A percentile compares a stretch with the other conserved stretches of the same genome.
phyloP scores from a whole-genome alignment of 1,284 basidiomycete genomes.

The Cryptococcus sp. region DNA sequence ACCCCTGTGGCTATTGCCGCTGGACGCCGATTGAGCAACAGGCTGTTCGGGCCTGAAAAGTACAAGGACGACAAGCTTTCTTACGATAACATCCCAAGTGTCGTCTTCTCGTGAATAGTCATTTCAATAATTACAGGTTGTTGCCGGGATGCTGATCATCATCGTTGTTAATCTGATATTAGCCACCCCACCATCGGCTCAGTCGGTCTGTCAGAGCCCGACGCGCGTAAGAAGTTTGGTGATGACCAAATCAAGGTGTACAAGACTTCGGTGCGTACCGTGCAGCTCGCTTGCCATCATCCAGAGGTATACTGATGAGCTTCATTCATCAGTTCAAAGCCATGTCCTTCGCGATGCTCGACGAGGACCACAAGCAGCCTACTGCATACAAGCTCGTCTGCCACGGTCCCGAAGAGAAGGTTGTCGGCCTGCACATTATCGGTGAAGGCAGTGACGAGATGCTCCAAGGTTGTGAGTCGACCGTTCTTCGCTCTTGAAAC shows the following conservation, averaged over 20 bases:
- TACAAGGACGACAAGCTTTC: conserved; percentile 84
- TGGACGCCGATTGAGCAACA: conserved; percentile 81
- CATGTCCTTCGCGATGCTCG: conserved; percentile 84
- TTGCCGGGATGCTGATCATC: conserved; percentile 5
- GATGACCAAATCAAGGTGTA: conserved; percentile 85
- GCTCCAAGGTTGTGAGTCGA: conserved; percentile 71
- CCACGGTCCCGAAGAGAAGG: conserved; percentile 83
- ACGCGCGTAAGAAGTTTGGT: conserved; percentile 85
- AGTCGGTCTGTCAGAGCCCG: conserved; percentile 85
- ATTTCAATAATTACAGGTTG: background rate
- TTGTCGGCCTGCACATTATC: conserved; percentile 92
- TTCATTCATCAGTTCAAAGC: conserved; percentile 63
- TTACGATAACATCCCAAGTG: conserved; percentile 89
- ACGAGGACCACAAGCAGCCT: conserved; percentile 84
- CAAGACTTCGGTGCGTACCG: conserved; percentile 57
- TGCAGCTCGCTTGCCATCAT: background rate
- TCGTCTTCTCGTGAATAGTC: conserved; percentile 82
- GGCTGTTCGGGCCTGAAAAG: conserved; percentile 81
- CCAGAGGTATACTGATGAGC: too few species aligned
- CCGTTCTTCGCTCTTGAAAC: background rate
- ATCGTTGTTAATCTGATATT: background rate
- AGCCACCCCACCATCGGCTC: conserved; percentile 91
- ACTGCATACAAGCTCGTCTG: conserved; percentile 90
- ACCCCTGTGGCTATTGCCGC: conserved; percentile 99
- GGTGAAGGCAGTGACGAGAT: conserved; percentile 88